phyloP scores from a whole-genome alignment of 495 filamentous ascomycete genomes.

The Xylaria sp. region DNA sequence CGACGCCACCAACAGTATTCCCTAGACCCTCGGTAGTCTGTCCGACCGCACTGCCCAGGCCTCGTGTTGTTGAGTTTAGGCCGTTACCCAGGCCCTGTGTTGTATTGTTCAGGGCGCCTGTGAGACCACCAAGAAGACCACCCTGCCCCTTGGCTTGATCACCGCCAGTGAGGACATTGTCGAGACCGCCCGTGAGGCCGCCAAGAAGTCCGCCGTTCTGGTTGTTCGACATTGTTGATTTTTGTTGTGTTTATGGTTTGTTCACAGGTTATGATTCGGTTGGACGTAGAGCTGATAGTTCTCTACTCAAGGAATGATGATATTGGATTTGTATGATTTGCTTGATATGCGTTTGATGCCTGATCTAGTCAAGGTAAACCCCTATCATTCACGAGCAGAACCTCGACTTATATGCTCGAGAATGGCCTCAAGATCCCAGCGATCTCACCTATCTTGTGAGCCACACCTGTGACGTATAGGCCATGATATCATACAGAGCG shows the following conservation, averaged over 20 bases:
- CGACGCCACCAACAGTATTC: slow-evolving; percentile 38
- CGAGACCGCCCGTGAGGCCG: slow-evolving; percentile 46
- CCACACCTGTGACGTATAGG: slow-evolving; percentile 37
- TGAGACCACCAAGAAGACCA: slow-evolving; percentile 48
- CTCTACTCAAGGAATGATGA: not conserved
- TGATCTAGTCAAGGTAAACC: not conserved
- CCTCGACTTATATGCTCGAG: slow-evolving; percentile 30
- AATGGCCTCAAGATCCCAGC: slow-evolving; percentile 9
- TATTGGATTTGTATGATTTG: not conserved
- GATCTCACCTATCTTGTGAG: slow-evolving; percentile 20
- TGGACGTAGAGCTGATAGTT: not conserved
- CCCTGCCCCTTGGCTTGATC: slow-evolving; percentile 51
- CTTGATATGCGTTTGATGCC: not conserved
- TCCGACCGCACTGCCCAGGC: slow-evolving; percentile 44
- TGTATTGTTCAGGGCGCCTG: slow-evolving; percentile 38
- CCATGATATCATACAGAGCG: slow-evolving; percentile 21
- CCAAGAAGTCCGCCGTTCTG: slow-evolving; percentile 49
- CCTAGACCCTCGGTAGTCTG: slow-evolving; percentile 47
- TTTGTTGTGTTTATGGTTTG: slow-evolving; percentile 9
- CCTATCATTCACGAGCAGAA: not conserved
- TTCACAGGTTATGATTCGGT: slow-evolving; percentile 1
- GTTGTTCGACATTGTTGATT: slow-evolving; percentile 42
- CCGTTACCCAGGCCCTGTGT: slow-evolving; percentile 47
- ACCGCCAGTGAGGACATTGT: slow-evolving; percentile 51
- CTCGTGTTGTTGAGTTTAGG: slow-evolving; percentile 44